Evolutionary conservation across 2,329 filamentous ascomycete genomes (phyloP).

Genomic region (Diaporthe amygdali): DNA sequence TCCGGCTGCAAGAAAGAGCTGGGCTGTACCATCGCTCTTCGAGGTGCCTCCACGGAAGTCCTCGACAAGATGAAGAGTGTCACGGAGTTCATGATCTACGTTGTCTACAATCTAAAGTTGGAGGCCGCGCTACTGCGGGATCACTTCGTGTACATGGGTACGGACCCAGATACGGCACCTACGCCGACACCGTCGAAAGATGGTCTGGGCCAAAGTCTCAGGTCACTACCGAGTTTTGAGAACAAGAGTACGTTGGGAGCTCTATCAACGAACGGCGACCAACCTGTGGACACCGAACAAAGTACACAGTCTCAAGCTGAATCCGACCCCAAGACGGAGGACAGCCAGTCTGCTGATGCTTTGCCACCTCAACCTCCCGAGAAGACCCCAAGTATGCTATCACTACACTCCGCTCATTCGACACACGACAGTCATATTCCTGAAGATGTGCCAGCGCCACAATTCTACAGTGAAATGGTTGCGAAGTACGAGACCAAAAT

Average conservation of each 20-base stretch:
- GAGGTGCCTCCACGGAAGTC: slow-evolving; percentile 75
- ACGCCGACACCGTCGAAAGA: slow-evolving; percentile 42
- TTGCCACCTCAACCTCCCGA: slow-evolving; percentile 25
- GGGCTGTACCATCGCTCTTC: slow-evolving; percentile 91
- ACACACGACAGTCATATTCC: slow-evolving; percentile 63
- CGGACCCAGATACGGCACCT: slow-evolving; percentile 69
- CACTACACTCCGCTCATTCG: slow-evolving; percentile 46
- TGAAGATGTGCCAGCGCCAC: slow-evolving; percentile 83
- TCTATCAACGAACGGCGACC: background rate
- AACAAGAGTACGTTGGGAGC: background rate
- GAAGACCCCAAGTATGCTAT: slow-evolving; percentile 36
- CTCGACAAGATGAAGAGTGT: slow-evolving; percentile 87
- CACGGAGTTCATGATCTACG: slow-evolving; percentile 98
- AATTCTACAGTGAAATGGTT: slow-evolving; percentile 94
- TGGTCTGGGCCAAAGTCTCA: slow-evolving; percentile 19
- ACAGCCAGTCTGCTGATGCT: slow-evolving; percentile 27
- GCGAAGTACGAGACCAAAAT: slow-evolving; percentile 92
- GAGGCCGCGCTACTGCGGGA: slow-evolving; percentile 95
- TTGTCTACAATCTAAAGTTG: slow-evolving; percentile 95
- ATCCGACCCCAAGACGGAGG: slow-evolving; percentile 22
- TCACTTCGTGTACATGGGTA: slow-evolving; percentile 61
- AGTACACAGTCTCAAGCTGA: slow-evolving; percentile 31
- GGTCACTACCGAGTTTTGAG: slow-evolving; percentile 16
- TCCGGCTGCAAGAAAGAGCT: slow-evolving; percentile 89
- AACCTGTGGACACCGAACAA: slow-evolving; percentile 27